Base-by-base conservation (phyloP, 352 stramenopile genomes). In the Globisporangium uncinulatum region DNA sequence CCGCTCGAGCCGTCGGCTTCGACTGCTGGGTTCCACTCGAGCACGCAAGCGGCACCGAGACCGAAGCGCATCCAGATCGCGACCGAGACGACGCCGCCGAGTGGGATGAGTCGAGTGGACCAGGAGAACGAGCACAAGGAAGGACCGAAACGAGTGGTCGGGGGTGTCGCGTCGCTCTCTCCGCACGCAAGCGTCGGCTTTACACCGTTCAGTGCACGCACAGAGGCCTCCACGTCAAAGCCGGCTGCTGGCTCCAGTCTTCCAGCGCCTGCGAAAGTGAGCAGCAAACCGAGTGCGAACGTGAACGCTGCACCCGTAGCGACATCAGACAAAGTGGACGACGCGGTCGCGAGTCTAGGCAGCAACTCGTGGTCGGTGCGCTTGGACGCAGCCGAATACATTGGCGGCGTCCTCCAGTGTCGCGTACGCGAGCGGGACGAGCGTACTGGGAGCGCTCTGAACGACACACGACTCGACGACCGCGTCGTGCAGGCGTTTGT, bases 361-460 rank as follows among this genome's bases (percentile, higher is more conserved):
- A 81, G 71, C 51, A 76, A 54, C 17, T 73, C 72, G 3, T 94
- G 84, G 84, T 89, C 78, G 7, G 69, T 73, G 13, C 81, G 84
- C 37, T 62, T 92, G 29, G 78, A 89, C 17, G 76, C 82, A 20
- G 59, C 84, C 11, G 68, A 87, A 41, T 73, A 64, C 44, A 76
- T 87, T 43, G 71, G 70, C 2, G 69, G 55, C 4, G 46, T 59
- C 20, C 34, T 81, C 42, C 49, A 67, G 31, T 60, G 52, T 5
- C 60, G 59, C 5, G 29, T 67, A 4, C 60, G 53, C 13, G 37
- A 45, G 34, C 31, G 44, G 11, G 51, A 74, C 6, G 20, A 61
- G 46, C 48, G 47, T 15, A 49, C 31, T 4, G 54, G 41, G 20
- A 51, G 31, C 4, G 31, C 43, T 24, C 54, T 20, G 11, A 61